phyloP scores from a whole-genome alignment of 345 rosid species.

The Turnera subulata region DNA sequence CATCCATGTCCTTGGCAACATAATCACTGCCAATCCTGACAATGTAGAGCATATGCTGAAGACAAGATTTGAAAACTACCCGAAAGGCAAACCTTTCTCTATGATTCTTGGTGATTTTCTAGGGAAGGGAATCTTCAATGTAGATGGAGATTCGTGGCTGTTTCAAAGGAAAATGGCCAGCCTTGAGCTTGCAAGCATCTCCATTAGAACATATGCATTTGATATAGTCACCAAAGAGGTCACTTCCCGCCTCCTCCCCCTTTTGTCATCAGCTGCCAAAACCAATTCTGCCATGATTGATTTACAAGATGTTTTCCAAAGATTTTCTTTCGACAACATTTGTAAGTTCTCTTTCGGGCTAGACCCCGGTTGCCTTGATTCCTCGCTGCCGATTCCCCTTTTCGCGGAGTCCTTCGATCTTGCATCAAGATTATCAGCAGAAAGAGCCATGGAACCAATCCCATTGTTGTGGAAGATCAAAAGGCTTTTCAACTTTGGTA shows the following conservation, averaged over 20 bases:
- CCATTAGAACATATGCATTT: constrained; percentile 47
- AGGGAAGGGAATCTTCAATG: constrained; percentile 77
- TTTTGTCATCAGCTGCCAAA: constrained; percentile 29
- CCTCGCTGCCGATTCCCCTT: constrained; percentile 47
- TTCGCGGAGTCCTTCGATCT: constrained; percentile 56
- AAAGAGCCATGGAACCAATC: constrained; percentile 51
- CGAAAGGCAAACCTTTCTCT: constrained; percentile 78
- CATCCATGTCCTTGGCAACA: constrained; percentile 62
- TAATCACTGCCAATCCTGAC: constrained; percentile 55
- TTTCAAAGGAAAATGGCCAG: constrained; percentile 67
- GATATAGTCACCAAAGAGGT: constrained; percentile 51
- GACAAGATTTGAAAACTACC: constrained; percentile 63
- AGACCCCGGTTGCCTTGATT: constrained; percentile 59
- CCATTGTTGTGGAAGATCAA: constrained; percentile 59
- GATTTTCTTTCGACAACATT: constrained; percentile 63
- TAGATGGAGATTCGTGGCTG: constrained; percentile 66
- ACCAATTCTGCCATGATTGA: constrained; percentile 19
- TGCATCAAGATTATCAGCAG: constrained; percentile 58
- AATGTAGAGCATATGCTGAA: constrained; percentile 75
- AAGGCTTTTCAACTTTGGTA: constrained; percentile 54
- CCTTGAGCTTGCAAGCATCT: constrained; percentile 45
- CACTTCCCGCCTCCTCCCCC: constrained; percentile 41
- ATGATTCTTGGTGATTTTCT: constrained; percentile 66
- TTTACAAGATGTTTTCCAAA: constrained; percentile 55
- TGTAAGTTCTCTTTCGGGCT: constrained; percentile 61